phyloP scores from a whole-genome alignment of 805 yeast genomes.

The Cyberlindnera xishuangbannaensis region DNA sequence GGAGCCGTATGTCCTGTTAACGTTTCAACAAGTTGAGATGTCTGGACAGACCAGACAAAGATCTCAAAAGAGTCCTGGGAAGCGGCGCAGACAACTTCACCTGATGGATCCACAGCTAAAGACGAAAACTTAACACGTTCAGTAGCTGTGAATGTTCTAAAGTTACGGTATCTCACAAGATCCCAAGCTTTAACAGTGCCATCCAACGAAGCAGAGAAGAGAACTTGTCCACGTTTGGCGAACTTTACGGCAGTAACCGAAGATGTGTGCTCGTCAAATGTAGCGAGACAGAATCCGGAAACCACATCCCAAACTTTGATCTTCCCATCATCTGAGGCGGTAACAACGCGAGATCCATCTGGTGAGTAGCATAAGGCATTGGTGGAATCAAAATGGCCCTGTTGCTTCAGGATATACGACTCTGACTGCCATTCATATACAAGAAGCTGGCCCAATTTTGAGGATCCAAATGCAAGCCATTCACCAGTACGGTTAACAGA shows the following conservation, averaged over 20 bases:
- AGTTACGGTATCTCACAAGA: slow-evolving; percentile 84
- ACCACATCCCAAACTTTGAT: slow-evolving; percentile 93
- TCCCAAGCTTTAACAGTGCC: slow-evolving; percentile 99
- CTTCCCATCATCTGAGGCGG: slow-evolving; percentile 96
- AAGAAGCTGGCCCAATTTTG: slow-evolving; percentile 83
- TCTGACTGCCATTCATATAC: slow-evolving; percentile 99
- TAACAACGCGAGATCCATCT: slow-evolving; percentile 87
- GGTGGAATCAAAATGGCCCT: slow-evolving; percentile 92
- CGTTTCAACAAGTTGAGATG: slow-evolving; percentile 83
- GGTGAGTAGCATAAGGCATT: slow-evolving; percentile 85
- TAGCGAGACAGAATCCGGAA: slow-evolving; percentile 88
- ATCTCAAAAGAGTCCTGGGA: slow-evolving; percentile 85
- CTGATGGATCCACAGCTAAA: slow-evolving; percentile 94
- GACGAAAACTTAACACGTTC: slow-evolving; percentile 81
- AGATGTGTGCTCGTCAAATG: slow-evolving; percentile 86
- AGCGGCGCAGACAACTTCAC: slow-evolving; percentile 95
- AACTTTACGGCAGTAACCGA: slow-evolving; percentile 85
- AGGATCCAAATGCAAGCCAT: slow-evolving; percentile 95
- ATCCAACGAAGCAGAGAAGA: slow-evolving; percentile 88
- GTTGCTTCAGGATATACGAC: slow-evolving; percentile 90
- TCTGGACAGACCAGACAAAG: slow-evolving; percentile 96
- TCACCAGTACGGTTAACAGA: slow-evolving; percentile 80
- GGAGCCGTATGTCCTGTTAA: slow-evolving; percentile 96
- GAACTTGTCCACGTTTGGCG: slow-evolving; percentile 83
- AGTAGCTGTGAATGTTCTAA: slow-evolving; percentile 90